Percentiles rank a stretch among this genome's conserved stretches.
Evolutionary conservation across 2,329 filamentous ascomycete genomes (phyloP).

Genomic region (Paraconiothyrium sp.): DNA sequence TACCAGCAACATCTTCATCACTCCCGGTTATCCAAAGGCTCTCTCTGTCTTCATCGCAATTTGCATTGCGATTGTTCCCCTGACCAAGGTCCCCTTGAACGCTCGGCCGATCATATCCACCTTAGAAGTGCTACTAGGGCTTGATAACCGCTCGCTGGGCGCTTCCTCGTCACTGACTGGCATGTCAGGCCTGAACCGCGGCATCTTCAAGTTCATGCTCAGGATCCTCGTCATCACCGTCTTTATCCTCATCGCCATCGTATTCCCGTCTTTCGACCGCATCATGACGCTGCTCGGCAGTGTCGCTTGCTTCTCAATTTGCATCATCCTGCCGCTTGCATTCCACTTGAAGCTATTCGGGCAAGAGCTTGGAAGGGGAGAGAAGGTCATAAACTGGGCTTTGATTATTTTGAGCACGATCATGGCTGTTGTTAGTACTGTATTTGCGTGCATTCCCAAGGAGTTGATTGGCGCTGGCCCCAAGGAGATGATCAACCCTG

Average conservation of each 20-base stretch:
- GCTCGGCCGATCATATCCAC: slow-evolving; percentile 88
- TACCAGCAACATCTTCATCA: slow-evolving; percentile 86
- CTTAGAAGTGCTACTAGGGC: slow-evolving; percentile 79
- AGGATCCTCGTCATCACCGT: slow-evolving; percentile 73
- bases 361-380: slow-evolving; percentile 69
- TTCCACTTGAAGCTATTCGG: slow-evolving; percentile 94
- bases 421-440: slow-evolving; percentile 79
- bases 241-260: slow-evolving; percentile 78
- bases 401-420: slow-evolving; percentile 75
- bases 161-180: slow-evolving; percentile 60
- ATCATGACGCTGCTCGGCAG: slow-evolving; percentile 93
- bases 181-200: slow-evolving; percentile 66
- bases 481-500: slow-evolving; percentile 29
- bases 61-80: slow-evolving; percentile 89
- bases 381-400: slow-evolving; percentile 73
- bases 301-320: slow-evolving; percentile 91
- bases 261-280: slow-evolving; percentile 82
- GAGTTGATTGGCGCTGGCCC: slow-evolving; percentile 65
- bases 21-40: slow-evolving; percentile 75
- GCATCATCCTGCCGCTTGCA: slow-evolving; percentile 85
- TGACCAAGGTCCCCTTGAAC: slow-evolving; percentile 95
- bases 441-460: slow-evolving; percentile 89
- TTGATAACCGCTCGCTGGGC: slow-evolving; percentile 67
- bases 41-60: slow-evolving; percentile 83
- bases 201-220: slow-evolving; percentile 67